Evolutionary conservation across 1,284 basidiomycete genomes (phyloP), one percentile per base, ranked within the genome.

Genomic region (Marasmius tenuissimus): DNA sequence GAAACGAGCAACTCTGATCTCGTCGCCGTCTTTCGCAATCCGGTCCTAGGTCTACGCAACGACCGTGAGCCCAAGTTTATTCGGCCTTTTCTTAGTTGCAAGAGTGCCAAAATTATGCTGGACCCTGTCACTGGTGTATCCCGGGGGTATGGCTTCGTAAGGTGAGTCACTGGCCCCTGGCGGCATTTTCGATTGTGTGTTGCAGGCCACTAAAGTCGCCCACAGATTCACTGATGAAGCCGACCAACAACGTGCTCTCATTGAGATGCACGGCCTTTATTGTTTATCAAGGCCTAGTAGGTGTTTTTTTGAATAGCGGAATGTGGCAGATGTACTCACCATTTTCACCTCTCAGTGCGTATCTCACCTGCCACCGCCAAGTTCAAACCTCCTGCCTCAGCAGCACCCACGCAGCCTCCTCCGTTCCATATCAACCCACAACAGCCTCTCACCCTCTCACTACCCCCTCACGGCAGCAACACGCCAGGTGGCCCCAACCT

Each of bases 41-140:
- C 93, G 0, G 88, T 92, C 5, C 83, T 93, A 9, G 92, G 92
- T 42, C 81, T 93, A 60, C 83, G 92, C 62, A 91, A 88, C 69
- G 89, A 90, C 71, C 83, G 91, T 63, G 90, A 91, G 72, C 90
- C 91, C 34, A 91, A 91, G 72, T 92, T 93, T 66, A 93, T 95
- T 61, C 83, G 87, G 11, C 91, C 92, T 1, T 96, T 96, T 77
- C 75, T 87, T 49, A 94, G 92, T 71, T 94, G 93, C 75, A 94
- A 93, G 78, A 95, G 92, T 71, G 94, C 94, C 37, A 96, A 96
- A 77, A 95, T 96, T 66, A 95, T 96, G 93, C 78, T 93, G 51
- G 94, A 96, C 73, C 92, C 93, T 9, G 85, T 89, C 42, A 94
- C 93, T 9, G 93, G 93, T 22, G 85, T 94, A n/a, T 94, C 92